Evolutionary conservation across 345 rosid genomes (phyloP), one percentile per base, ranked within the genome.

Genomic region (Aethionema arabicum): DNA sequence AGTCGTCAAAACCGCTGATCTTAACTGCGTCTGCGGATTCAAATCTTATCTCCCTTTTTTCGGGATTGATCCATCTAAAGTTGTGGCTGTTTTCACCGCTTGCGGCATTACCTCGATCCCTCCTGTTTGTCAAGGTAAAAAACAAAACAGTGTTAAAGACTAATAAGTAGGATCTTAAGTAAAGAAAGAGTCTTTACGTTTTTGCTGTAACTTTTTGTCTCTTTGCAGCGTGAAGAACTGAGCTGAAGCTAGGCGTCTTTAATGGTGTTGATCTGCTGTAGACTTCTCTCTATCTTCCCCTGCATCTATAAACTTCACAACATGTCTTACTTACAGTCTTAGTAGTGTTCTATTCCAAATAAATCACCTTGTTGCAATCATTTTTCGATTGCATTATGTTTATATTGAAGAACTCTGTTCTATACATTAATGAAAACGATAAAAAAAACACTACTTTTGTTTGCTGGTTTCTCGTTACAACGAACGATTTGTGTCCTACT

Each of bases 11-110:
- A 56, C 54, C 0, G 79, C 78, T 45, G 47, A 79, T 66, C 57
- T 80, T 40, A 51, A 38, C 4, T 87, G 88, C 54, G 77, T 87
- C 11, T 84, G 90, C 66, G 42, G 63, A 47, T 77, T 36, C 69
- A 79, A 73, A 77, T 64, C 21, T 9, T 65, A 59, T 41, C 83
- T 84, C 12, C 88, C 85, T 0, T 39, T 68, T 0, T 7, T 80
- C 0, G 75, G 87, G 30, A 76, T 82, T 48, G 45, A 79, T 5
- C 84, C 88, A 0, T 49, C 63, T 5, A 51, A 58, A 7, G 85
- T 86, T 16, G 56, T 66, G 12, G 83, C 83, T 8, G 74, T 84
- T 69, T 79, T 79, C 9, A 29, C 60, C 36, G 79, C 76, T 49
- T 84, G 80, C 59, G 77, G 80, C 56, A 52, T 77, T 52, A 56